A percentile compares a stretch with the other conserved stretches of the same genome.
phyloP scores from a whole-genome alignment of 1,284 basidiomycete genomes.

The Wolfiporia cocos region DNA sequence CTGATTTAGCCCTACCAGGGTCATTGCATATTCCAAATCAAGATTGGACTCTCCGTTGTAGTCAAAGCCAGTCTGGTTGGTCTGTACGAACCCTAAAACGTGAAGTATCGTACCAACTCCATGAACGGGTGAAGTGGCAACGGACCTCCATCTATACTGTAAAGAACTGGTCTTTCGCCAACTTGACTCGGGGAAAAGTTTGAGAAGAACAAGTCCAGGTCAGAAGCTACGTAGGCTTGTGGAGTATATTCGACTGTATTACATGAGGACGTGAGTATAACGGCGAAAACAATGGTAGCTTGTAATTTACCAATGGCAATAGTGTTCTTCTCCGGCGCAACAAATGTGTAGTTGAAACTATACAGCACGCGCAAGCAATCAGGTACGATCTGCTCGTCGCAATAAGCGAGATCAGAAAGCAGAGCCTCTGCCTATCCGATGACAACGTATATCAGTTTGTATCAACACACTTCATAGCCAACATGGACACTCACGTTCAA shows the following conservation, averaged over 20 bases:
- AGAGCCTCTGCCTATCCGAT: not conserved
- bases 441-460: not conserved
- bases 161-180: conserved; percentile 20
- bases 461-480: not conserved
- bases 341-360: conserved; percentile 9
- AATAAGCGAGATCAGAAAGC: conserved; percentile 4
- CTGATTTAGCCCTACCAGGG: conserved; percentile 34
- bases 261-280: not conserved
- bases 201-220: conserved; percentile 37
- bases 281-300: not conserved
- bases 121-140: not conserved
- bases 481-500: conserved; percentile 2
- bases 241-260: conserved; percentile 10
- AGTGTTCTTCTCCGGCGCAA: conserved; percentile 8
- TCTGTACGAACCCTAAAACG: conserved; percentile 9
- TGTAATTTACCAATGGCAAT: conserved; percentile 10
- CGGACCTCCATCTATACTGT: conserved; percentile 40
- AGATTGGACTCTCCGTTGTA: conserved; percentile 47
- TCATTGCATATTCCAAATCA: conserved; percentile 44
- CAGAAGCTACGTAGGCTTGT: conserved; percentile 31
- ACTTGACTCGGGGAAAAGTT: conserved; percentile 26
- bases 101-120: not conserved
- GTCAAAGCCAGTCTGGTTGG: conserved; percentile 19
- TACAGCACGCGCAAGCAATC: conserved; percentile 12
- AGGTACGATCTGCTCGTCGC: conserved; percentile 9